These are phyloP conservation scores for Ascoidea rubescens DNA, from an alignment of 805 yeast species.

Conservation along the genomic window DNA sequence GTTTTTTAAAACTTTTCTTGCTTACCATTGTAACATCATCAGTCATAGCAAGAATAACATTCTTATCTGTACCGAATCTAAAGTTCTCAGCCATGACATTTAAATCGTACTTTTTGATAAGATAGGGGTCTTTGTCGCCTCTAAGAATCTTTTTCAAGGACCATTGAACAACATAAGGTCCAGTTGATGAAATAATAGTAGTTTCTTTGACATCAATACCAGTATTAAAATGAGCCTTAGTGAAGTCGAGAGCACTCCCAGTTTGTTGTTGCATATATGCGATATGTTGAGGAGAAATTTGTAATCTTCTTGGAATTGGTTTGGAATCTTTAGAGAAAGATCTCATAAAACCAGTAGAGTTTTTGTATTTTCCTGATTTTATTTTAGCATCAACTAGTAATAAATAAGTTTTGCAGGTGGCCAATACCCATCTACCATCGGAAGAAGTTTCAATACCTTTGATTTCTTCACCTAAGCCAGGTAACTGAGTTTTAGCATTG, in stretches of 20 bases:
- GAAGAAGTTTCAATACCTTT: slow-evolving; percentile 56
- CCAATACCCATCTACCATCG: slow-evolving; percentile 72
- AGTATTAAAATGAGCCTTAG: slow-evolving; percentile 66
- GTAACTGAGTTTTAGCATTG: slow-evolving; percentile 65
- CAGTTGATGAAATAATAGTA: slow-evolving; percentile 62
- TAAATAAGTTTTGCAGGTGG: slow-evolving; percentile 63
- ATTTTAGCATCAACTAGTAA: slow-evolving; percentile 55
- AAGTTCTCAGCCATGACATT: slow-evolving; percentile 67
- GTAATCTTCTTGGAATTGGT: slow-evolving; percentile 57
- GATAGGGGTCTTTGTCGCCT: slow-evolving; percentile 41
- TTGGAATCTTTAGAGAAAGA: slow-evolving; percentile 50
- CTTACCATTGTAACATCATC: slow-evolving; percentile 67
- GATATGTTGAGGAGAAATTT: slow-evolving; percentile 58
- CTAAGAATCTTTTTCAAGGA: slow-evolving; percentile 43
- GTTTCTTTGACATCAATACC: slow-evolving; percentile 54
- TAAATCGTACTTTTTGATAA: slow-evolving; percentile 46
- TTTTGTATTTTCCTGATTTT: slow-evolving; percentile 45
- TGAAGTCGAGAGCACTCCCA: slow-evolving; percentile 37
- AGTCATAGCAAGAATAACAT: slow-evolving; percentile 59
- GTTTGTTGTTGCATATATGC: slow-evolving; percentile 43
- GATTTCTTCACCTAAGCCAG: slow-evolving; percentile 71
- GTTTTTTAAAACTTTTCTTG: slow-evolving; percentile 42
- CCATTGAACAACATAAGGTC: slow-evolving; percentile 79
- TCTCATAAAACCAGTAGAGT: slow-evolving; percentile 47
- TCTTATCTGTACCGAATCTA: slow-evolving; percentile 55